Base-by-base conservation (phyloP, 176 grass and related monocot genomes). In the Paspalum notatum region DNA sequence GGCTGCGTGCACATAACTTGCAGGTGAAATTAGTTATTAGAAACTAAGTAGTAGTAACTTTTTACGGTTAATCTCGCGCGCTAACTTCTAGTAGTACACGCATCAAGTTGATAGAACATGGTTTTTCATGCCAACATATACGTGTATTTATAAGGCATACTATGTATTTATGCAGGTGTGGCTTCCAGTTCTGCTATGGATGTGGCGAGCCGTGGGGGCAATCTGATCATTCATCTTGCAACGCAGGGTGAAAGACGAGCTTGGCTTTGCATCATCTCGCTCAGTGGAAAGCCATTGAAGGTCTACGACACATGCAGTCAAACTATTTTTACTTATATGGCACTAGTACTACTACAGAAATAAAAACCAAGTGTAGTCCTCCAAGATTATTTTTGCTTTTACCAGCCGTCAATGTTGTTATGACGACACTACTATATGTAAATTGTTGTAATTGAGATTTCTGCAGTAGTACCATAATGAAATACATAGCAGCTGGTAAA, bases 1-100 rank as follows among this genome's bases (percentile, higher is more conserved):
- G 83, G 83, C 32, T 92, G 90, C 57, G 24, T 67, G 70, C 86
- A 86, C 53, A 86, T 92, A 4, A 89, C 39, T 4, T 69, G 66
- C 66, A 48, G 66, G 66, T 69, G 38, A 69, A 69, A 69, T 21
- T 21, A 43, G n/a, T n/a, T n/a, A n/a, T n/a, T n/a, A n/a, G n/a
- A n/a, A n/a, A n/a, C n/a, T n/a, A n/a, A n/a, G n/a, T n/a, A n/a
- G n/a, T n/a, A n/a, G 13, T 38, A 39, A 63, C 26, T 38, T 64
- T 26, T 32, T 38, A 26, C 27, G 41, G 37, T 66, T 41, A 41
- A 32, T 32, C 32, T 32, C 32, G 32, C 32, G 32, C 32, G 32
- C 5, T 16, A 3, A 8, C 2, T 38, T 63, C 42, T 69, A 47
- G 41, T 8, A 47, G 41, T 8, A 47, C 66, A 47, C 47, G 11